These are phyloP conservation scores for Cordyceps pruinosa DNA, from an alignment of 2,329 filamentous ascomycete genomes.

Conservation along the genomic window DNA sequence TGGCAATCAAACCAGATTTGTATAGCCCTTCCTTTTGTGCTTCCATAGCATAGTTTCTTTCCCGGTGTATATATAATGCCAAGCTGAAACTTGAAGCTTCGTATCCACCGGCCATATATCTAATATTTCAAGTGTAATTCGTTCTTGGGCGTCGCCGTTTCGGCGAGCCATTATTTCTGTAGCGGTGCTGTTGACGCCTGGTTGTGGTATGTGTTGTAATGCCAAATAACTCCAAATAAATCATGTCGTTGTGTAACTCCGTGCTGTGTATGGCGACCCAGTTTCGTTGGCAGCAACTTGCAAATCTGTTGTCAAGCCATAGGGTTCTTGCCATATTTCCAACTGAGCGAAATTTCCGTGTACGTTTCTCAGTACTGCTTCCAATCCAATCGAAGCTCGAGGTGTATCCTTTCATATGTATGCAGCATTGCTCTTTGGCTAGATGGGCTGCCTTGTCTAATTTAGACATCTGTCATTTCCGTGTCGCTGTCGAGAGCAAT, in stretches of 20 bases:
- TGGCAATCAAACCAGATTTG: constrained; percentile 11
- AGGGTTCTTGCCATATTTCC: not conserved
- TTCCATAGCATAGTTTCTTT: constrained; percentile 3
- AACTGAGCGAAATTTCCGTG: not conserved
- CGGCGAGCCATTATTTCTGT: constrained; percentile 1
- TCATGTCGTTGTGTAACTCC: constrained; percentile 2
- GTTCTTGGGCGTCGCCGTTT: constrained; percentile 9
- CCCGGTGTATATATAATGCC: constrained; percentile 23
- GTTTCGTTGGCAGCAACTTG: not conserved
- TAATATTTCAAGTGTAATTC: constrained; percentile 23
- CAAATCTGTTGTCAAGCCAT: not conserved
- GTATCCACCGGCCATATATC: constrained; percentile 15
- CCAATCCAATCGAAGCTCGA: constrained; percentile 7
- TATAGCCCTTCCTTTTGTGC: not conserved
- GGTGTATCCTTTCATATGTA: constrained; percentile 1
- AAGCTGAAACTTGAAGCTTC: constrained; percentile 6
- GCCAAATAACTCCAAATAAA: constrained; percentile 11
- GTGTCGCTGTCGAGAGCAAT: constrained; percentile 39
- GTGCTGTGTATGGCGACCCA: not conserved
- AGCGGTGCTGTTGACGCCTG: not conserved
- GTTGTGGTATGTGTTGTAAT: not conserved
- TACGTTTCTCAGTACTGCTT: constrained; percentile 9
- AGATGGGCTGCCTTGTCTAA: constrained; percentile 8
- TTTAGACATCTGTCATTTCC: constrained; percentile 54
- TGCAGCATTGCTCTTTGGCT: constrained; percentile 6